Base-by-base conservation (phyloP, 2,329 filamentous ascomycete genomes). In the Alternaria sp. region DNA sequence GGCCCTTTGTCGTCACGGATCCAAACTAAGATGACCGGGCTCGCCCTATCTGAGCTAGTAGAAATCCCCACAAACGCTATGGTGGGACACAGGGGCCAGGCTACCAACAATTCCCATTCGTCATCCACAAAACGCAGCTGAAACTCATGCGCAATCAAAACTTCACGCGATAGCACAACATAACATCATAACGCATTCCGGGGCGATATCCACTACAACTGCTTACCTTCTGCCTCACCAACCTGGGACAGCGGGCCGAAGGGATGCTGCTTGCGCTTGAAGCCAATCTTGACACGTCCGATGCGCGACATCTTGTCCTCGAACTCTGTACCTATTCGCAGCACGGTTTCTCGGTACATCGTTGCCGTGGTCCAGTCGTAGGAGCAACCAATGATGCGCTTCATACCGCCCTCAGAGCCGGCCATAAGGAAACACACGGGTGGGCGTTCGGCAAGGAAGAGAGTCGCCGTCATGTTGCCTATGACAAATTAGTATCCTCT, bases 341-440 rank as follows among this genome's bases (percentile, higher is more conserved):
- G 55, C 2, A 84, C 82, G 1, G 78, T 81, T 66, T 84, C 82
- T 0, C 79, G 71, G 51, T 79, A 80, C 49, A 82, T 66, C 0
- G 79, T 82, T 3, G 72, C 67, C 1, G 74, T 79, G 0, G 73
- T 76, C 78, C 78, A 80, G 61, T 84, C 80, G 54, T 83, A 84
- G 0, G 80, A 82, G 62, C 81, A 83, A 16, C 81, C 69, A 5
- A 84, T 66, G 3, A 80, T 79, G 7, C 82, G 75, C 57, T 82
- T 81, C 79, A 82, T 81, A 2, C 81, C 81, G 5, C 80, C 80
- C 60, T 83, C 82, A 1, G 68, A 66, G 7, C 79, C 82, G n/a
- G 76, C 79, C n/a, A 82, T 63, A 8, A 84, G 65, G 53, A 82
- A 75, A 34, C 76, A 79, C 2, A 79, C 71, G 0, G 83, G 82